Evolutionary conservation across 108 stramenopile species (phyloP).

Genomic region (Pseudonitzschia delicatissima): DNA sequence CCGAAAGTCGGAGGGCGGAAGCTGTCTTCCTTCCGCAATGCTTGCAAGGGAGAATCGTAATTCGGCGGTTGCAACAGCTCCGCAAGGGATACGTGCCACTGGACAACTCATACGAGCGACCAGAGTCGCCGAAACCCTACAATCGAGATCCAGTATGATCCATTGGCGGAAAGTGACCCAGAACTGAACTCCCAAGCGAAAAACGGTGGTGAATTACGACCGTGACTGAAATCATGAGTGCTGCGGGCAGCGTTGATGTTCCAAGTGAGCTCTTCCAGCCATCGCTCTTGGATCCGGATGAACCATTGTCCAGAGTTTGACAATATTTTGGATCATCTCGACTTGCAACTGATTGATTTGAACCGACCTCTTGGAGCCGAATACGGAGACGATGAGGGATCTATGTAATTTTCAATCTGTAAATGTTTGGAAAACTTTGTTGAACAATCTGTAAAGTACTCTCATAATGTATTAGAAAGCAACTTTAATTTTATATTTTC

Average conservation of each 20-base stretch:
- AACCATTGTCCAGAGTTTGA: conserved; percentile 23
- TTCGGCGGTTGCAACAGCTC: conserved; percentile 13
- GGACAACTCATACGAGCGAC: not conserved
- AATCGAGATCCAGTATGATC: not conserved
- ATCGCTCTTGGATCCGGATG: not conserved
- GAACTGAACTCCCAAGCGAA: conserved; percentile 17
- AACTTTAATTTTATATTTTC: too few species aligned
- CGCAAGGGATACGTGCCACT: conserved; percentile 8
- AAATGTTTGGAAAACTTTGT: too few species aligned
- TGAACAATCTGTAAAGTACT: too few species aligned
- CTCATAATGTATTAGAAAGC: too few species aligned
- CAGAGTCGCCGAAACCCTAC: not conserved
- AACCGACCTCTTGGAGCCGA: conserved; percentile 26
- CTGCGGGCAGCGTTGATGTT: conserved; percentile 4
- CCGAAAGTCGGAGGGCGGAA: not conserved
- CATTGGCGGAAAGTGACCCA: not conserved
- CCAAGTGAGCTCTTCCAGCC: conserved; percentile 4
- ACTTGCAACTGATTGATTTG: conserved; percentile 36
- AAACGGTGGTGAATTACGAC: not conserved
- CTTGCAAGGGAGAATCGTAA: conserved; percentile 20
- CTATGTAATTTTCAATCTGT: too few species aligned
- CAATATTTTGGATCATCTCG: conserved; percentile 21
- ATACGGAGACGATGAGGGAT: conserved; percentile 43
- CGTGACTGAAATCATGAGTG: too few species aligned
- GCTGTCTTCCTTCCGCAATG: not conserved